A percentile compares a stretch with the other conserved stretches of the same genome.
Evolutionary conservation across 805 yeast species (phyloP).

Genomic region (Metschnikowia similis): DNA sequence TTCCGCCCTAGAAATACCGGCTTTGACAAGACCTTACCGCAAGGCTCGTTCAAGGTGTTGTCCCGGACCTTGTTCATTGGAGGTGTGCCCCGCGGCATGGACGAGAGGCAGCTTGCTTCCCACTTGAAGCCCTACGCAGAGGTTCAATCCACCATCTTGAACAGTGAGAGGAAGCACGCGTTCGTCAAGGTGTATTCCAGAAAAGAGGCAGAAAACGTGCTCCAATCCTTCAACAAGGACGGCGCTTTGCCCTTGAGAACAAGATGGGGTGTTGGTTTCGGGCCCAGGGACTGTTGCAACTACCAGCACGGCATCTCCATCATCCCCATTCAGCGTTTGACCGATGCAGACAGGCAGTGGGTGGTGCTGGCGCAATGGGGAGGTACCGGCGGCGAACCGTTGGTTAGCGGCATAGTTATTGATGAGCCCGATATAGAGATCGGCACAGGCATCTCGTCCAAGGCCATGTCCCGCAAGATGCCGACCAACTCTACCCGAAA

Average conservation of each 20-base stretch:
- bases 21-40: slow-evolving; percentile 66
- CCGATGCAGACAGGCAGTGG: slow-evolving; percentile 95
- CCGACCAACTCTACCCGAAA: slow-evolving; percentile 83
- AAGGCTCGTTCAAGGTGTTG: slow-evolving; percentile 74
- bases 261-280: slow-evolving; percentile 98
- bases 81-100: slow-evolving; percentile 83
- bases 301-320: slow-evolving; percentile 86
- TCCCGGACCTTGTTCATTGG: slow-evolving; percentile 93
- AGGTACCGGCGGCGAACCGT: slow-evolving; percentile 86
- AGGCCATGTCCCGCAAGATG: slow-evolving; percentile 87
- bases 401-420: slow-evolving; percentile 73
- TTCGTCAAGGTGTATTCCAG: slow-evolving; percentile 92
- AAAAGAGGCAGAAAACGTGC: slow-evolving; percentile 82
- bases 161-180: slow-evolving; percentile 89
- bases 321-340: slow-evolving; percentile 80
- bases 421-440: slow-evolving; percentile 98
- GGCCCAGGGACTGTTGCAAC: slow-evolving; percentile 97
- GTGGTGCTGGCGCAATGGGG: slow-evolving; percentile 90
- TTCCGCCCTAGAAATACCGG: slow-evolving; percentile 71
- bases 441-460: slow-evolving; percentile 89
- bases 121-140: slow-evolving; percentile 82
- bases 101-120: slow-evolving; percentile 63
- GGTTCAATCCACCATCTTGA: slow-evolving; percentile 85
- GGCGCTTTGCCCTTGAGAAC: slow-evolving; percentile 68
- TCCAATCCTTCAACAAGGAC: slow-evolving; percentile 66